phyloP scores from a whole-genome alignment of 495 filamentous ascomycete genomes.

The Penicillium angulare region DNA sequence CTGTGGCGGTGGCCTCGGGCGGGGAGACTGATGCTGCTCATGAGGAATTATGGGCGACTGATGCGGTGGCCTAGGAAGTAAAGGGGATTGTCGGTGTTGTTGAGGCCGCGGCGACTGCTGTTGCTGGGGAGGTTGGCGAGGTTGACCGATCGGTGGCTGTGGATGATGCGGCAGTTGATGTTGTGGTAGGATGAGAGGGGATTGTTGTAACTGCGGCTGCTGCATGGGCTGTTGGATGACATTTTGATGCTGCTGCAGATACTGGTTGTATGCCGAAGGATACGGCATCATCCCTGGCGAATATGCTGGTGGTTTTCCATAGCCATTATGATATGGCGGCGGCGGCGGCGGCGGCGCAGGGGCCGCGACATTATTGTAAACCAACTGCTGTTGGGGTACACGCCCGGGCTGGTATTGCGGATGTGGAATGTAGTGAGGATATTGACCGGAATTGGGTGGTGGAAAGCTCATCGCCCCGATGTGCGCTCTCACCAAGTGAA shows the following conservation, averaged over 20 bases:
- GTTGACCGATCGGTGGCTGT: neutral
- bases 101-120: slow-evolving; percentile 2
- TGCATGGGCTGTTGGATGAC: slow-evolving; percentile 9
- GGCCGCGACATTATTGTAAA: slow-evolving; percentile 40
- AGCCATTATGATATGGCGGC: slow-evolving; percentile 40
- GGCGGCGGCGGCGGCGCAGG: slow-evolving; percentile 28
- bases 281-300: slow-evolving; percentile 41
- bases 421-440: slow-evolving; percentile 31
- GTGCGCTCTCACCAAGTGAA: slow-evolving; percentile 20
- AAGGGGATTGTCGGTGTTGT: neutral
- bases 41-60: slow-evolving; percentile 7
- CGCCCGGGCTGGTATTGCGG: slow-evolving; percentile 38
- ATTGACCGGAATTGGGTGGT: slow-evolving; percentile 46
- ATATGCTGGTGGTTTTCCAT: slow-evolving; percentile 39
- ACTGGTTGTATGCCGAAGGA: slow-evolving; percentile 30
- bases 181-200: slow-evolving; percentile 13
- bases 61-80: slow-evolving; percentile 16
- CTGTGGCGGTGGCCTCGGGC: slow-evolving; percentile 3
- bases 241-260: slow-evolving; percentile 20
- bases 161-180: slow-evolving; percentile 9
- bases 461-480: slow-evolving; percentile 50
- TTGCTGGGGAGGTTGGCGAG: no score
- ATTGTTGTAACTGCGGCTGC: slow-evolving; percentile 17
- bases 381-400: slow-evolving; percentile 35
- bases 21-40: slow-evolving; percentile 6